These are phyloP conservation scores for Crithidia brevicula DNA, from an alignment of 208 protist species.

Conservation along the genomic window DNA sequence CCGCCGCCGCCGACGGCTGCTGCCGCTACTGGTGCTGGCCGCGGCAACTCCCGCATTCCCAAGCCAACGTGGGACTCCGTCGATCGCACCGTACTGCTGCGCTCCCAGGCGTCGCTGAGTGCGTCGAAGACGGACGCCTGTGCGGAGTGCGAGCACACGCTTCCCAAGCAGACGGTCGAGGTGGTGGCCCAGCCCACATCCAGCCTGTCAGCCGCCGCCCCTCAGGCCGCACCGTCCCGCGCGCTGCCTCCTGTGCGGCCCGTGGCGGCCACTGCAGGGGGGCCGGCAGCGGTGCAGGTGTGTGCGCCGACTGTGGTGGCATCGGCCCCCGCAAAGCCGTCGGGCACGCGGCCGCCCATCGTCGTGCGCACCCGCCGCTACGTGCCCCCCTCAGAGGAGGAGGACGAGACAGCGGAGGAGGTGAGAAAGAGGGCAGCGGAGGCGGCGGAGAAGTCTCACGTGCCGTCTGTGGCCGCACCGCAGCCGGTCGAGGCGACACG, in stretches of 20 bases:
- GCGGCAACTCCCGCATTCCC: slow-evolving; percentile 20
- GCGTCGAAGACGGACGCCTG: background rate
- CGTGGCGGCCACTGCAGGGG: slow-evolving; percentile 6
- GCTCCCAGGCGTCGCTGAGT: background rate
- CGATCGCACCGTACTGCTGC: slow-evolving; percentile 6
- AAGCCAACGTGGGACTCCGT: slow-evolving; percentile 22
- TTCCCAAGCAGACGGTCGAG: background rate
- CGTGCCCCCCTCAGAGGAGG: slow-evolving; percentile 21
- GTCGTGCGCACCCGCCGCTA: slow-evolving; percentile 40
- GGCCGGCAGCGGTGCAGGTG: background rate
- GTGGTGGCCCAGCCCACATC: background rate
- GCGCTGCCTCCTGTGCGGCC: background rate
- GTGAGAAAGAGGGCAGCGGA: background rate
- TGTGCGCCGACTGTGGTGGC: slow-evolving; percentile 15
- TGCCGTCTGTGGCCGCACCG: background rate
- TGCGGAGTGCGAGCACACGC: slow-evolving; percentile 1
- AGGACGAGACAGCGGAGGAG: no score
- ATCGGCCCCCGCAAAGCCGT: slow-evolving; percentile 25
- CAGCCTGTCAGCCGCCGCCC: background rate
- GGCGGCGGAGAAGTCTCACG: background rate
- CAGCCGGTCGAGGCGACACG: slow-evolving; percentile 20
- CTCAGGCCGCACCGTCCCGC: slow-evolving; percentile 1
- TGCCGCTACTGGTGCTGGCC: background rate
- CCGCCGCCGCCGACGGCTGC: background rate
- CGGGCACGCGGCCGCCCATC: slow-evolving; percentile 25